Evolutionary conservation across 805 yeast genomes (phyloP).

Genomic region (Tetrapisispora taiwanensis): DNA sequence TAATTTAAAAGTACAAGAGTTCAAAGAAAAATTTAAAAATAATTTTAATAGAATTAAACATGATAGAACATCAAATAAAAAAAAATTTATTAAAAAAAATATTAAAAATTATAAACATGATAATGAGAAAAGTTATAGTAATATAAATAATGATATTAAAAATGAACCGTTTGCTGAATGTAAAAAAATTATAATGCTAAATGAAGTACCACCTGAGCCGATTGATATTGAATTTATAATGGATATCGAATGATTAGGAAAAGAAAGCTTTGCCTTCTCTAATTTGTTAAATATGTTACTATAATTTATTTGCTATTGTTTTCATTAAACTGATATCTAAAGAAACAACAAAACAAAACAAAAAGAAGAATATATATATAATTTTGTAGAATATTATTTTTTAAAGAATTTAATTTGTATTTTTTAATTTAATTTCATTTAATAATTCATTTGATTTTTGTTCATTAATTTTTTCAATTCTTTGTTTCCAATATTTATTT

Average conservation of each 20-base stretch:
- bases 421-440: slow-evolving; percentile 15
- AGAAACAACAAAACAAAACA: no score
- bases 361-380: no score
- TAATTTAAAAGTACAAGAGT: background rate
- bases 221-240: background rate
- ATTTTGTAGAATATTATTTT: no score
- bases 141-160: background rate
- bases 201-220: background rate
- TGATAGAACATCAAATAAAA: background rate
- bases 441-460: slow-evolving; percentile 19
- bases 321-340: no score
- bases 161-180: no score
- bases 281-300: no score
- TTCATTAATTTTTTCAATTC: slow-evolving; percentile 22
- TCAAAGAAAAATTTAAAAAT: background rate
- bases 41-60: background rate
- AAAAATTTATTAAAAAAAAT: background rate
- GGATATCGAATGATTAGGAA: background rate
- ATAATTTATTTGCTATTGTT: no score
- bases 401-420: background rate
- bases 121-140: background rate
- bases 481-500: slow-evolving; percentile 24
- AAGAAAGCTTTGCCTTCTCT: no score
- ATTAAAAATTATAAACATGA: background rate
- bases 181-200: no score